Percentiles rank a stretch among this genome's conserved stretches.
Evolutionary conservation across 495 filamentous ascomycete genomes (phyloP).

Genomic region (Bacidia rubella): DNA sequence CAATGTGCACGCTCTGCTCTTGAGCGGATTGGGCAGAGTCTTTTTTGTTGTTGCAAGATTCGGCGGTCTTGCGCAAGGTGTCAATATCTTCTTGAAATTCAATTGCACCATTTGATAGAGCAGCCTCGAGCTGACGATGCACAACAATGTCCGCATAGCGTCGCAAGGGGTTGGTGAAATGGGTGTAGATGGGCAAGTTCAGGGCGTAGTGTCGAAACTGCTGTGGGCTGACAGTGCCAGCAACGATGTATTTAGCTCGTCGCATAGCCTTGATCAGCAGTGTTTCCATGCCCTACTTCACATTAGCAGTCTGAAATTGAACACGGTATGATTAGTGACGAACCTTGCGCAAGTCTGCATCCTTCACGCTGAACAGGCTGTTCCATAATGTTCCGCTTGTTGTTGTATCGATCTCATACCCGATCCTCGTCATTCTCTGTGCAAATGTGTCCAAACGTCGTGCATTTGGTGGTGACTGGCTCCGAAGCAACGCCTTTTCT

Average conservation of each 20-base stretch:
- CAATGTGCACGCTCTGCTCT: slow-evolving; percentile 97
- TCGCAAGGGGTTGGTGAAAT: slow-evolving; percentile 91
- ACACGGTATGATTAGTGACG: slow-evolving; percentile 1
- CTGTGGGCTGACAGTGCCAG: slow-evolving; percentile 56
- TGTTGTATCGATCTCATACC: slow-evolving; percentile 73
- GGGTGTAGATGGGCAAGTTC: slow-evolving; percentile 88
- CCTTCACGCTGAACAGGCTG: slow-evolving; percentile 81
- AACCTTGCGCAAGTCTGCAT: slow-evolving; percentile 73
- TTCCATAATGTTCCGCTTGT: slow-evolving; percentile 86
- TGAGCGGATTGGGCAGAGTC: slow-evolving; percentile 95
- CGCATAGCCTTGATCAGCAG: slow-evolving; percentile 87
- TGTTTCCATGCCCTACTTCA: slow-evolving; percentile 75
- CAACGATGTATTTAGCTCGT: slow-evolving; percentile 86
- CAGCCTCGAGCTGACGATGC: slow-evolving; percentile 83
- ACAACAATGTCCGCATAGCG: slow-evolving; percentile 92
- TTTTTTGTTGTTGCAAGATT: slow-evolving; percentile 97
- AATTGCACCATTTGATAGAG: slow-evolving; percentile 65
- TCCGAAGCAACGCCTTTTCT: slow-evolving; percentile 83
- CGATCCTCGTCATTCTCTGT: slow-evolving; percentile 83
- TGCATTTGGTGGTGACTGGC: slow-evolving; percentile 70
- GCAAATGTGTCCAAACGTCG: slow-evolving; percentile 81
- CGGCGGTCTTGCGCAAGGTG: slow-evolving; percentile 77
- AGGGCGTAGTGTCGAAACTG: slow-evolving; percentile 77
- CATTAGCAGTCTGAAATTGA: slow-evolving; percentile 9
- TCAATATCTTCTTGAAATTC: slow-evolving; percentile 88